Conservation (phyloP, 352 stramenopile genomes). For the Globisporangium middletonii region DNA sequence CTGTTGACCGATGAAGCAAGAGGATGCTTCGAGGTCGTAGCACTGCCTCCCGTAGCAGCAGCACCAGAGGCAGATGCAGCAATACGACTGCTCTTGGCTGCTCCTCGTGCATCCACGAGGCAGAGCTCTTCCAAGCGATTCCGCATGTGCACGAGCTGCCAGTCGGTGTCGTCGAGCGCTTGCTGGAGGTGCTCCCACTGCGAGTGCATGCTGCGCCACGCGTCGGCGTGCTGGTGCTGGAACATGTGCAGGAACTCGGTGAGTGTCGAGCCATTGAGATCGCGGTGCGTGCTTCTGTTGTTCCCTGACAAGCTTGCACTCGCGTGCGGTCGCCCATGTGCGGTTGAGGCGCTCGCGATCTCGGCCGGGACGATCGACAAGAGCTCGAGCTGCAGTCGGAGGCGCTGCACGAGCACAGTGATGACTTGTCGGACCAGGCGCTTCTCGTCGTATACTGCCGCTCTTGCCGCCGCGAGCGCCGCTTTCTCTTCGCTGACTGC, state of each 20-base stretch:
- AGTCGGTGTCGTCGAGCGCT: constrained; percentile 49
- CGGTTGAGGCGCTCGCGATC: neutral
- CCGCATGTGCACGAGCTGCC: constrained; percentile 58
- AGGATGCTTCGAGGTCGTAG: neutral
- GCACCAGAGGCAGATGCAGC: neutral
- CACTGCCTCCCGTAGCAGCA: neutral
- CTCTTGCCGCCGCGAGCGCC: neutral
- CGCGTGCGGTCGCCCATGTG: neutral
- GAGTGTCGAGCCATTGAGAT: constrained; percentile 8
- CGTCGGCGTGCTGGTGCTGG: constrained; percentile 23
- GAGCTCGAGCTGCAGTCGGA: constrained; percentile 41
- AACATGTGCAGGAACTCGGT: constrained; percentile 22
- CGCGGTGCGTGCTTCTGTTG: neutral
- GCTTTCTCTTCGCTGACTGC: constrained; percentile 16
- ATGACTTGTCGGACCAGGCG: constrained; percentile 41
- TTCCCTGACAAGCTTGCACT: neutral
- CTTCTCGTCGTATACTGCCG: constrained; percentile 33
- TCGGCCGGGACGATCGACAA: constrained; percentile 27
- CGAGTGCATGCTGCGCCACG: constrained; percentile 33
- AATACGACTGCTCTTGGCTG: neutral
- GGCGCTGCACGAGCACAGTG: constrained; percentile 27
- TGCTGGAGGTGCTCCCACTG: constrained; percentile 42
- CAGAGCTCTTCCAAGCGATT: constrained; percentile 45
- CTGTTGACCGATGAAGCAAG: neutral
- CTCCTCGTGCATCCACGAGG: constrained; percentile 17